Base-by-base conservation (phyloP, 1,139 yeast genomes). In the Zygoascus sp. region DNA sequence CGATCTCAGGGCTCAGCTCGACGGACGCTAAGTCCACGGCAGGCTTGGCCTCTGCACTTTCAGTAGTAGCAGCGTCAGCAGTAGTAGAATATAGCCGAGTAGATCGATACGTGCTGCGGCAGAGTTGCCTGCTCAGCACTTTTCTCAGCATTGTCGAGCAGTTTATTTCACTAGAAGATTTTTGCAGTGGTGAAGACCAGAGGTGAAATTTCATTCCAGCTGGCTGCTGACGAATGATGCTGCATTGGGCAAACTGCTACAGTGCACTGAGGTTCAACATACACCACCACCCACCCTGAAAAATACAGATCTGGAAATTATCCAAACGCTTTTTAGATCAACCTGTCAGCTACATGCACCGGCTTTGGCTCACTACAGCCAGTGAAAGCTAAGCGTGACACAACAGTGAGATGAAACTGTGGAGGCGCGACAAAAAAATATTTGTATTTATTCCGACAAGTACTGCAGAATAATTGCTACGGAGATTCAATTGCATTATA, bases 1-100 rank as follows among this genome's bases (percentile, higher is more conserved):
- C 61, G 34, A 63, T 50, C 46, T 60, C 57, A 3, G 60, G 60
- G 4, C 59, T 54, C 32, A 58, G 45, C 19, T 52, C 53, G 6
- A 52, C 51, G 3, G 49, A 44, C 9, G 45, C 32, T 10, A 45
- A 30, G 5, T 49, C 37, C 21, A 48, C 53, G 17, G 11, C 36
- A n/a, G 43, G 8, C 15, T 22, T 13, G 6, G 16, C 2, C 11
- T 13, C 43, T 37, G 4, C 27, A 4, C 15, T 19, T 10, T 35
- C 25, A 20, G 15, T 17, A n/a, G 25, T 11, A 7, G 27, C 15
- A n/a, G 39, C 3, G 3, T 35, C 39, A 5, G 22, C 15, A n/a
- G 27, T 21, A 2, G 27, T 20, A 10, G 22, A 35, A 10, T n/a
- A 35, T 6, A 19, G 20, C n/a, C 25, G 22, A 10, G 39, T 27